phyloP scores from a whole-genome alignment of 495 filamentous ascomycete species.

The Pyrenopolyporus hunteri region DNA sequence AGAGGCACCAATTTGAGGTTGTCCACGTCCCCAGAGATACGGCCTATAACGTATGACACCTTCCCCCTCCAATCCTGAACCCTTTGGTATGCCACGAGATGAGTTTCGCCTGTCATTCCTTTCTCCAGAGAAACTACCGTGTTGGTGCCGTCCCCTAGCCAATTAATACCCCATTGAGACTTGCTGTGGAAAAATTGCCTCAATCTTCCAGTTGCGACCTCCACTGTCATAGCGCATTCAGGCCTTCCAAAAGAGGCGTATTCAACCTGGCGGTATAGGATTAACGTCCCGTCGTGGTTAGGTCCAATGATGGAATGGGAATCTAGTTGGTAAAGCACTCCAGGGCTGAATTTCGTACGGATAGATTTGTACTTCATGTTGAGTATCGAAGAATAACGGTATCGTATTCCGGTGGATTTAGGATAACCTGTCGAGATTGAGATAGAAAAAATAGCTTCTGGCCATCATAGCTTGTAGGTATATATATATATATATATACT shows the following conservation, averaged over 20 bases:
- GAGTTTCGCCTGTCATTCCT: no score
- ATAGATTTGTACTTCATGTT: no score
- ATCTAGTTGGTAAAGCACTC: no score
- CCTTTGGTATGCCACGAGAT: no score
- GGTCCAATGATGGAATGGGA: no score
- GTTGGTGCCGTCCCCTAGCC: constrained; percentile 33
- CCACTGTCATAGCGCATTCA: not conserved
- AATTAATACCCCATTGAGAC: not conserved
- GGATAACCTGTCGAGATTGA: not conserved
- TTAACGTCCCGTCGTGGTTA: constrained; percentile 37
- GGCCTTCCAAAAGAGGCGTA: no score
- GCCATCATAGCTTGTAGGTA: not conserved
- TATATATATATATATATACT: not conserved
- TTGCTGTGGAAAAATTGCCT: not conserved
- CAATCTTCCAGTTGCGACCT: constrained; percentile 31
- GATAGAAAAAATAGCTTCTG: not conserved
- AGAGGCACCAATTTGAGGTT: constrained; percentile 32
- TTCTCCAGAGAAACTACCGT: constrained; percentile 24
- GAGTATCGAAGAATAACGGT: no score
- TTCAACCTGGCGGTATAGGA: constrained; percentile 35
- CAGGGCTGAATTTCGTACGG: no score
- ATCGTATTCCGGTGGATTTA: constrained; percentile 7
- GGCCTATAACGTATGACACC: no score
- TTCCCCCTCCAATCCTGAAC: no score
- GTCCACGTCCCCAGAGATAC: constrained; percentile 19